A percentile compares a stretch with the other conserved stretches of the same genome.
Conservation (phyloP, 805 yeast genomes). For the Starmerella sirachaensis region DNA sequence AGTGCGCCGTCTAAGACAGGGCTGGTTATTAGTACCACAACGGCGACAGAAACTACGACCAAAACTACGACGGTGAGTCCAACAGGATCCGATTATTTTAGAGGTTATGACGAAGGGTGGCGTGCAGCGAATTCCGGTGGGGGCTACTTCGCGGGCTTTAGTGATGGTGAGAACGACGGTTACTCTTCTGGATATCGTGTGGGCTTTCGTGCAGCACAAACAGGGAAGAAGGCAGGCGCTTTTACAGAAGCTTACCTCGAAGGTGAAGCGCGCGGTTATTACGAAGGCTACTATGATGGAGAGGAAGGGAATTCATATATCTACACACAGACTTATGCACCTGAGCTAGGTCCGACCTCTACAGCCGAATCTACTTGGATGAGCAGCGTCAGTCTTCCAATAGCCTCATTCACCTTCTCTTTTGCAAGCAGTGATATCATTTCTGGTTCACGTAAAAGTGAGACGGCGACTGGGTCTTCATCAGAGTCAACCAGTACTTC, state of each 20-base stretch:
- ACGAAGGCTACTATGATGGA: constrained; percentile 19
- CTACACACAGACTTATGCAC: constrained; percentile 9
- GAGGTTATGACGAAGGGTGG: constrained; percentile 6
- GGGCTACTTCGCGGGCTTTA: constrained; percentile 7
- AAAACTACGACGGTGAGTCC: no score
- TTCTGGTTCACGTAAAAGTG: no score
- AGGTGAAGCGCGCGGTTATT: constrained; percentile 12
- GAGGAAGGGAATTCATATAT: constrained; percentile 4
- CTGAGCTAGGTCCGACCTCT: constrained; percentile 1
- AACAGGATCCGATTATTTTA: neutral
- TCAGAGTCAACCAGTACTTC: no score
- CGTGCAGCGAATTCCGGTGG: neutral
- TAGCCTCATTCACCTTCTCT: constrained; percentile 4
- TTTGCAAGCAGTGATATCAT: no score
- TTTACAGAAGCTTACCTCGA: constrained; percentile 9
- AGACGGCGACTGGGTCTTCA: no score
- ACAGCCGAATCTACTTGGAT: neutral
- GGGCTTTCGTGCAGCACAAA: constrained; percentile 15
- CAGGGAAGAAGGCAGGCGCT: constrained; percentile 1
- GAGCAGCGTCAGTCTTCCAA: neutral
- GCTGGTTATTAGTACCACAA: no score
- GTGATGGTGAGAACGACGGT: constrained; percentile 9
- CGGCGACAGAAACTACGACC: no score
- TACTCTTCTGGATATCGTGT: constrained; percentile 15
- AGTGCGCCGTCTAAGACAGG: no score